Evolutionary conservation across 495 filamentous ascomycete species (phyloP).

Genomic region (Xylaria curta): DNA sequence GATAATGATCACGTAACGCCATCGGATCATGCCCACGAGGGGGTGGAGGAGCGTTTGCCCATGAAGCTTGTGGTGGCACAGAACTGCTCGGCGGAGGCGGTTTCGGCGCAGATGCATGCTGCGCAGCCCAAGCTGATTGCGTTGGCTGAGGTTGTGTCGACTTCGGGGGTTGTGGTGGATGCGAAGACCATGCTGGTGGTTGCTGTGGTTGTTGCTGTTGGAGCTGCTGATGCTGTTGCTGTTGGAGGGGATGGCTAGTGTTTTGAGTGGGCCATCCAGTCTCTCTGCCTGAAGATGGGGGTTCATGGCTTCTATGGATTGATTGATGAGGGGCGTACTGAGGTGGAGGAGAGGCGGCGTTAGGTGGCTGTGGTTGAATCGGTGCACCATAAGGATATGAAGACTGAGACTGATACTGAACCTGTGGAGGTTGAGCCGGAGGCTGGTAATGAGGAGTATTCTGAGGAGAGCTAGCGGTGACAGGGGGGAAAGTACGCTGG

Average conservation of each 20-base stretch:
- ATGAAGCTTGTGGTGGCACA: conserved; percentile 47
- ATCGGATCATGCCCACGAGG: conserved; percentile 46
- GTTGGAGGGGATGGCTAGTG: conserved; percentile 35
- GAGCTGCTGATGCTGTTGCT: conserved; percentile 42
- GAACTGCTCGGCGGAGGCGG: conserved; percentile 45
- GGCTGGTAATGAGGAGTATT: conserved; percentile 47
- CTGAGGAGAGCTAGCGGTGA: conserved; percentile 48
- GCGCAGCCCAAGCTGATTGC: conserved; percentile 52
- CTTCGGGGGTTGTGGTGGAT: conserved; percentile 48
- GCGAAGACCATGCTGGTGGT: conserved; percentile 38
- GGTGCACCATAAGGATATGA: conserved; percentile 41
- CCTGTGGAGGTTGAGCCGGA: conserved; percentile 38
- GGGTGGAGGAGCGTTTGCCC: conserved; percentile 43
- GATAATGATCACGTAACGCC: conserved; percentile 42
- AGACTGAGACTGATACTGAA: conserved; percentile 41
- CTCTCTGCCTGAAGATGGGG: conserved; percentile 35
- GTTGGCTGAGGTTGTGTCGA: conserved; percentile 44
- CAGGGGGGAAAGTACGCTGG: conserved; percentile 42
- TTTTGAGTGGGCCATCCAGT: conserved; percentile 38
- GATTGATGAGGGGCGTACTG: conserved; percentile 44
- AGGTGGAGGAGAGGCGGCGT: conserved; percentile 43
- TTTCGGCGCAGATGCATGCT: conserved; percentile 50
- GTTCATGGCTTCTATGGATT: conserved; percentile 38
- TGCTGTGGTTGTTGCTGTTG: conserved; percentile 34
- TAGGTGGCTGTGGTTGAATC: conserved; percentile 41